Evolutionary conservation across 305 asterid species (phyloP).

Genomic region (Solanum hybrid): DNA sequence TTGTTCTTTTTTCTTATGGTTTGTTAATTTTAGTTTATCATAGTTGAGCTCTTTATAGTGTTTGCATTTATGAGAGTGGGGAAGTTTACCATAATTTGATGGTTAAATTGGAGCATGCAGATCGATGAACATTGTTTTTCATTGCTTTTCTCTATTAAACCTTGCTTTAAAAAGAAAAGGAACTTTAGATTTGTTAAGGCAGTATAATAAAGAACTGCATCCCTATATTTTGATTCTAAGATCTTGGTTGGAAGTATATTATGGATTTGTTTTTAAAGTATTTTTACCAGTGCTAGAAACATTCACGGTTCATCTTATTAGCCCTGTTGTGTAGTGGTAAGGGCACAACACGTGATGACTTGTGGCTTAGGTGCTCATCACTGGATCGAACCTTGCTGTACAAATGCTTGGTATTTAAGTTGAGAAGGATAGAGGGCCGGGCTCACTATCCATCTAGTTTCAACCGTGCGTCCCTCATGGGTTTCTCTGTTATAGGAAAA

Average conservation of each 20-base stretch:
- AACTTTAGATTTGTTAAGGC: neutral
- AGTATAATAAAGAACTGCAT: neutral
- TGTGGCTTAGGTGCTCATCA: neutral
- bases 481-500: neutral
- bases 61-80: neutral
- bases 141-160: neutral
- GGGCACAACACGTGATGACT: neutral
- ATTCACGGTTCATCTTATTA: neutral
- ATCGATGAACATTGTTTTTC: neutral
- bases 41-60: neutral
- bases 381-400: neutral
- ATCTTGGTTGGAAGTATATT: neutral
- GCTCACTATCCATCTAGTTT: neutral
- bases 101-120: neutral
- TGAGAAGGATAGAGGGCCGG: neutral
- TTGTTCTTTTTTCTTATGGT: neutral
- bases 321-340: neutral
- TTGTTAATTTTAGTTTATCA: neutral
- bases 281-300: neutral
- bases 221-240: neutral
- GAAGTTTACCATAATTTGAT: neutral
- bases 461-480: neutral
- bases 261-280: neutral
- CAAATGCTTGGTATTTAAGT: neutral
- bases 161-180: neutral